Conservation (phyloP, 2,329 filamentous ascomycete genomes). For the Dactylellina haptotyla region DNA sequence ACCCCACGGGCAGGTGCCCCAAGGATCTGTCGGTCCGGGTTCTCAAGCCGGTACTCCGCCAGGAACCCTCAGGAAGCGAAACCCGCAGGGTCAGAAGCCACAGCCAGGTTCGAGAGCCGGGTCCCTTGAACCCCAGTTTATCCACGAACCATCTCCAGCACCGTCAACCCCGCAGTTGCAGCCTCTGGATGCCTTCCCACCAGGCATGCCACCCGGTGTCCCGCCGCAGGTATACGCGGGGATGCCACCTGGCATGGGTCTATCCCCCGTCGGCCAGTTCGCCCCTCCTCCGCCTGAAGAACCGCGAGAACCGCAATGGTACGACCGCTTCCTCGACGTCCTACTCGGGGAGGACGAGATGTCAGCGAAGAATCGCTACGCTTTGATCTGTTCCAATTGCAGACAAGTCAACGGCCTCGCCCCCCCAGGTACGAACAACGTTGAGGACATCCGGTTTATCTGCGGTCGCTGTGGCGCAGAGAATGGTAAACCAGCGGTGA, state of each 20-base stretch:
- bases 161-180: constrained; percentile 19
- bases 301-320: constrained; percentile 75
- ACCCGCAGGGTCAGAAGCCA: constrained; percentile 49
- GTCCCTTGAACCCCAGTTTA: constrained; percentile 2
- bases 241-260: constrained; percentile 24
- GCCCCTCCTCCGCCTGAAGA: constrained; percentile 58
- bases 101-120: constrained; percentile 40
- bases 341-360: constrained; percentile 95
- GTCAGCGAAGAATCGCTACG: constrained; percentile 87
- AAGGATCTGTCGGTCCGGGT: constrained; percentile 17
- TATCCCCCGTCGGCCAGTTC: constrained; percentile 54
- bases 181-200: constrained; percentile 56
- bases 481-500: constrained; percentile 84
- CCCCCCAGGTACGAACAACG: constrained; percentile 80
- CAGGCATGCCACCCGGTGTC: constrained; percentile 51
- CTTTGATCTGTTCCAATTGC: constrained; percentile 82
- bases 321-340: constrained; percentile 90
- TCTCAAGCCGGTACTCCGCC: constrained; percentile 38
- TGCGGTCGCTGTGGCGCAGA: constrained; percentile 83
- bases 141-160: constrained; percentile 19
- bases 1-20: constrained; percentile 58
- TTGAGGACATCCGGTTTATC: constrained; percentile 84
- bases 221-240: constrained; percentile 26
- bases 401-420: constrained; percentile 94
- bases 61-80: constrained; percentile 56